phyloP scores from a whole-genome alignment of 176 grass and related monocot species.

The Musa beccarii region DNA sequence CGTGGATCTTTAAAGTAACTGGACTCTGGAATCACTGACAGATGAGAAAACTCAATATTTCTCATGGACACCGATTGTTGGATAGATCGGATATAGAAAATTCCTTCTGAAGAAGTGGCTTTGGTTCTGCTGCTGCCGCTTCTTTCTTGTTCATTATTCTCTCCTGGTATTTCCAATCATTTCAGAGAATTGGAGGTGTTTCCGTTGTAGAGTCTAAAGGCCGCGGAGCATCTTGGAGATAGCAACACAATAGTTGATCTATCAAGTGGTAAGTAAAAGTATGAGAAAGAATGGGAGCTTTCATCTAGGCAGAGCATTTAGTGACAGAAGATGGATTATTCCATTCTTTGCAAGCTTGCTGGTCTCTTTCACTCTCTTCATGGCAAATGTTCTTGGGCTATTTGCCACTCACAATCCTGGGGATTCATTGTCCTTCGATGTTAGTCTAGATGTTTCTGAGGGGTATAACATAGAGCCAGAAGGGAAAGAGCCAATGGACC shows the following conservation, averaged over 20 bases:
- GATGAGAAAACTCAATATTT: too few relatives aligned
- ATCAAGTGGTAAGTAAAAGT: neutral
- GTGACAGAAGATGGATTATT: slow-evolving; percentile 70
- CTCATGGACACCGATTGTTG: too few relatives aligned
- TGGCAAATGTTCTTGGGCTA: slow-evolving; percentile 54
- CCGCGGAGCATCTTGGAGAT: too few relatives aligned
- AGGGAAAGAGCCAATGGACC: slow-evolving; percentile 23
- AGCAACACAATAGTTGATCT: neutral
- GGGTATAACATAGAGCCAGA: slow-evolving; percentile 11
- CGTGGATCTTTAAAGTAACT: too few relatives aligned
- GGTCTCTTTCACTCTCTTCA: slow-evolving; percentile 46
- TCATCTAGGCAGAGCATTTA: slow-evolving; percentile 46
- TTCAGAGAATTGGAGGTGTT: too few relatives aligned
- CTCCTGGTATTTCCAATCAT: too few relatives aligned
- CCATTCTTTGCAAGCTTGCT: slow-evolving; percentile 74
- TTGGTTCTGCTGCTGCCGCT: too few relatives aligned
- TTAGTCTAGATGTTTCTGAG: slow-evolving; percentile 35
- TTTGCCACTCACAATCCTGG: slow-evolving; percentile 43
- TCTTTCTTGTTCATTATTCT: too few relatives aligned
- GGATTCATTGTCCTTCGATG: slow-evolving; percentile 40
- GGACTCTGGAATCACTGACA: too few relatives aligned
- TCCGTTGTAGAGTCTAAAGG: too few relatives aligned
- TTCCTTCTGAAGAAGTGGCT: too few relatives aligned
- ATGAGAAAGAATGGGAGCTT: slow-evolving; percentile 72
- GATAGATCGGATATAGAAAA: too few relatives aligned